phyloP scores from a whole-genome alignment of 148 eudicot genomes.

The Polygonum maritimum region DNA sequence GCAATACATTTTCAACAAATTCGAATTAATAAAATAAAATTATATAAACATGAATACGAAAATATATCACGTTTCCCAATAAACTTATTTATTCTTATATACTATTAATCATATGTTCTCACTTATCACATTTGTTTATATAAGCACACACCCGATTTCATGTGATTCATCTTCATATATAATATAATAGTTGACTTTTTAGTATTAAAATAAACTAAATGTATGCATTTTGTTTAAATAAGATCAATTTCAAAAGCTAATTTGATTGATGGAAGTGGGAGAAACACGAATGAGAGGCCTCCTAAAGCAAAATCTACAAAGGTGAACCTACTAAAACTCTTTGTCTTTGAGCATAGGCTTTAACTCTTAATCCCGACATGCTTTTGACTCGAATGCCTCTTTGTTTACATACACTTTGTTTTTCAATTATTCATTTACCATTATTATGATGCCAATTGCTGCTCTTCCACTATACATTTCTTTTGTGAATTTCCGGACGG shows the following conservation, averaged over 20 bases:
- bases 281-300: not conserved
- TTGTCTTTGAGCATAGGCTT: not conserved
- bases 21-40: too few species aligned
- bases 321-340: not conserved
- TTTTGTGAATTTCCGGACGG: not conserved
- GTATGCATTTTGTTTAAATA: not conserved
- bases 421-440: constrained; percentile 6
- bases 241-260: not conserved
- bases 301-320: constrained; percentile 3
- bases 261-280: not conserved
- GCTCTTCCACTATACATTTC: not conserved
- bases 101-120: too few species aligned
- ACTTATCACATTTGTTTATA: too few species aligned
- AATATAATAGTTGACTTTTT: not conserved
- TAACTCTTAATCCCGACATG: constrained; percentile 10
- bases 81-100: too few species aligned
- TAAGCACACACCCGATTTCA: too few species aligned
- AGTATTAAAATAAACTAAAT: not conserved
- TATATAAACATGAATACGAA: too few species aligned
- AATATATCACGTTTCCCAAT: too few species aligned
- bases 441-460: constrained; percentile 1
- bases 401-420: constrained; percentile 4
- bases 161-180: too few species aligned
- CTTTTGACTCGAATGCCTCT: constrained; percentile 9
- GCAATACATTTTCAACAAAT: too few species aligned